Conservation (phyloP, 306 rosid genomes). For the Vigna unguiculata region DNA sequence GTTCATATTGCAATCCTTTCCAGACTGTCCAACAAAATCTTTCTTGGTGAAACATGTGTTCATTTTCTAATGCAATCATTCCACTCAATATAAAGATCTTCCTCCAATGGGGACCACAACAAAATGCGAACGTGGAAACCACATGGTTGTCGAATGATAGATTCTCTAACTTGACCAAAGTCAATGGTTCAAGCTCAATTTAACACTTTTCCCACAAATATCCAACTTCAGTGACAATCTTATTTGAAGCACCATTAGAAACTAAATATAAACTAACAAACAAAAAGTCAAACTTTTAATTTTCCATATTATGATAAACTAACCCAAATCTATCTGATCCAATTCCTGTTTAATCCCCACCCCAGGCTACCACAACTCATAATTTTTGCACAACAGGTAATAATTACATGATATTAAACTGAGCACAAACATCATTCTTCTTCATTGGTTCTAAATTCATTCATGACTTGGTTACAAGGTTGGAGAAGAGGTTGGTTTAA, state of each 20-base stretch:
- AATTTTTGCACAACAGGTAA: not conserved
- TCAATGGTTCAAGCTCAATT: not conserved
- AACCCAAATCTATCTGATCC: no score
- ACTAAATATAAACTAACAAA: no score
- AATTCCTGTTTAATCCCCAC: not conserved
- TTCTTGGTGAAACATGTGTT: not conserved
- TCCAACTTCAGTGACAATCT: not conserved
- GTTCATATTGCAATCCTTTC: conserved; percentile 19
- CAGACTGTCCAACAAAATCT: conserved; percentile 30
- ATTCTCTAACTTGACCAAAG: not conserved
- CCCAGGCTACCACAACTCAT: not conserved
- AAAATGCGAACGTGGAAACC: conserved; percentile 10
- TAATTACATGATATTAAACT: not conserved
- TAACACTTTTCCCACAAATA: not conserved
- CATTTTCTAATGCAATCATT: not conserved
- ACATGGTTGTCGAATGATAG: not conserved
- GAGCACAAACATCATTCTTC: not conserved
- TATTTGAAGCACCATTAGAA: not conserved
- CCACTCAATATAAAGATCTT: not conserved
- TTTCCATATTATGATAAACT: no score
- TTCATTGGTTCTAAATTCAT: not conserved
- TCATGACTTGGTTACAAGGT: not conserved
- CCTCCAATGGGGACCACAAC: conserved; percentile 20
- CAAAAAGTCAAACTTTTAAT: not conserved
- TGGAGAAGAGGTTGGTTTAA: no score